Evolutionary conservation across 768 basidiomycete species (phyloP), one percentile per base, ranked within the genome.

Genomic region (Dioszegia hungarica): DNA sequence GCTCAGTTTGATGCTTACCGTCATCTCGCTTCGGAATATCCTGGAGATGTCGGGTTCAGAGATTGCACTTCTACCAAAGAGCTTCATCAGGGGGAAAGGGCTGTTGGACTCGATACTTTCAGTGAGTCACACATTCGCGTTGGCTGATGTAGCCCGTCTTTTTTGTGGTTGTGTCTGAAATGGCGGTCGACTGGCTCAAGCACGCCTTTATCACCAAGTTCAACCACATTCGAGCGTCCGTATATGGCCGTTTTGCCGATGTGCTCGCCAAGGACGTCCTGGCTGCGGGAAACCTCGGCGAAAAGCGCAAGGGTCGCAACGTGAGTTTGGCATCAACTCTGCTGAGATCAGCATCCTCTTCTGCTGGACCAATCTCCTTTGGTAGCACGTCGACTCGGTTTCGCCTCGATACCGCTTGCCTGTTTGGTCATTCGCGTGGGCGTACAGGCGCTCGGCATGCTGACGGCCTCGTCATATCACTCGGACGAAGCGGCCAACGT

Each of bases 151-250:
- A 95, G 92, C 95, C 95, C 20, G 91, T 94, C 1, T 63, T 97
- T 47, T 88, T 89, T 1, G 95, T 99, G 2, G 81, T 98, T 75
- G 70, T 85, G 3, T 94, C 91, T 1, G 95, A 99, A 75, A 88
- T 90, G 82, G 75, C 88, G 12, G 95, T 99, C 11, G 95, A 99
- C 74, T 99, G 94, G 94, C 81, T 98, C 48, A 99, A 99, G 75
- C 95, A 99, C 69, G 94, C 93, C 10, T 99, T 98, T 78, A 98
- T 99, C 67, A 94, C 93, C 48, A 99, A 99, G 76, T 98, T 98
- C 80, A 99, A 99, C 66, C 94, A 98, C 68, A 93, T 99, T 44
- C 85, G 93, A 0, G 90, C 92, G 0, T 88, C 87, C 0, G 90
- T 97, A 1, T 99, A 98, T 64, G 91, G 91, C 61, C 83, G 94